Evolutionary conservation across 805 yeast species (phyloP).

Genomic region (Metschnikowia gelsemii): DNA sequence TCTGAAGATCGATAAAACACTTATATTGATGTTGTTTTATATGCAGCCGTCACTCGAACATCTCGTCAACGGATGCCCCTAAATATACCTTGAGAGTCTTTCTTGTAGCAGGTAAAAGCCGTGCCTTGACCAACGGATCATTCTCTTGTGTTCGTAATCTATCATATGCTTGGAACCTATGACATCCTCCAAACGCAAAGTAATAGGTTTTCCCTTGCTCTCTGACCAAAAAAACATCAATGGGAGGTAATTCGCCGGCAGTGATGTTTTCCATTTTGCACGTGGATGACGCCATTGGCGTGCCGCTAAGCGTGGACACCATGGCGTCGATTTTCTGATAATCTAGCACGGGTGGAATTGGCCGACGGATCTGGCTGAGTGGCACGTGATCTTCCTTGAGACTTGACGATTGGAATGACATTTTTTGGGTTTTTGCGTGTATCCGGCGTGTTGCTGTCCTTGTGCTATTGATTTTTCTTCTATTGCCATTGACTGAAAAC

Average conservation of each 20-base stretch:
- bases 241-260: slow-evolving; percentile 74
- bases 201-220: slow-evolving; percentile 61
- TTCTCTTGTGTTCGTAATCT: slow-evolving; percentile 32
- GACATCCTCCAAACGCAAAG: slow-evolving; percentile 91
- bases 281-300: slow-evolving; percentile 63
- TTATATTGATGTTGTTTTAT: background rate
- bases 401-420: slow-evolving; percentile 51
- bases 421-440: background rate
- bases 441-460: background rate
- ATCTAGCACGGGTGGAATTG: slow-evolving; percentile 84
- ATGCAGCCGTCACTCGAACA: slow-evolving; percentile 31
- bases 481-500: no score
- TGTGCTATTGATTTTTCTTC: no score
- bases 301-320: slow-evolving; percentile 67
- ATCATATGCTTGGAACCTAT: slow-evolving; percentile 84
- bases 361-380: slow-evolving; percentile 65
- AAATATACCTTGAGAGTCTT: slow-evolving; percentile 65
- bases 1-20: no score
- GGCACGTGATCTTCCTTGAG: slow-evolving; percentile 62
- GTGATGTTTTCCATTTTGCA: slow-evolving; percentile 50
- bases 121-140: slow-evolving; percentile 59
- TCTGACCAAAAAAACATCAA: slow-evolving; percentile 70
- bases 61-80: slow-evolving; percentile 63
- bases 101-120: slow-evolving; percentile 72
- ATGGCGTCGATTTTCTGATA: slow-evolving; percentile 71